phyloP scores from a whole-genome alignment of 345 rosid species.

The Gossypium rotundifolium region DNA sequence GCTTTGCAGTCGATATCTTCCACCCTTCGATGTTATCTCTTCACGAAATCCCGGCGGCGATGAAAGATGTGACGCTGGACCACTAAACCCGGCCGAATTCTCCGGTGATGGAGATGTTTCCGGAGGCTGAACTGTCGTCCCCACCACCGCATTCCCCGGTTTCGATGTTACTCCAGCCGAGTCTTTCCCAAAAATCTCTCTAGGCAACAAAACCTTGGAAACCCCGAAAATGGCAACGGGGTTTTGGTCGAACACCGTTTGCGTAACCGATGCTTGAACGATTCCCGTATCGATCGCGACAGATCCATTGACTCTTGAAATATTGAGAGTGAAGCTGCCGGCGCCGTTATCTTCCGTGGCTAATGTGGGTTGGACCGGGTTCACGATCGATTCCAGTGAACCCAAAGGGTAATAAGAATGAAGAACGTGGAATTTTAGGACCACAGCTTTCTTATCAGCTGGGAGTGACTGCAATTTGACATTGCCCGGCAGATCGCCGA shows the following conservation, averaged over 20 bases:
- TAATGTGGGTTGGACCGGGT: conserved; percentile 88
- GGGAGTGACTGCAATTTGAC: conserved; percentile 65
- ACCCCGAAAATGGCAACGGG: conserved; percentile 82
- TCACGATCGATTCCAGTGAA: conserved; percentile 80
- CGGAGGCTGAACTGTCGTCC: conserved; percentile 41
- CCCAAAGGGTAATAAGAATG: conserved; percentile 94
- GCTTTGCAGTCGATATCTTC: conserved; percentile 14
- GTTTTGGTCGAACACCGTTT: conserved; percentile 82
- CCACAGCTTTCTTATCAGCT: conserved; percentile 66
- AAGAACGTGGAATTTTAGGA: conserved; percentile 73
- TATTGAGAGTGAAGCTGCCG: conserved; percentile 74
- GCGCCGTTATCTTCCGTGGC: conserved; percentile 90
- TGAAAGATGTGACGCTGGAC: conserved; percentile 28
- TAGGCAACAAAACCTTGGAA: conserved; percentile 75
- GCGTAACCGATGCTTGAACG: conserved; percentile 76
- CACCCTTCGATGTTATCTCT: conserved; percentile 32
- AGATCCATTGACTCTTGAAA: conserved; percentile 74
- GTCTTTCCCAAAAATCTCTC: conserved; percentile 54
- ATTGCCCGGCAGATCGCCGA: conserved; percentile 63
- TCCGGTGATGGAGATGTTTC: conserved; percentile 43
- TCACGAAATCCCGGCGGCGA: conserved; percentile 47
- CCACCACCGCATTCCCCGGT: conserved; percentile 25
- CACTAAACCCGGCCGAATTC: conserved; percentile 29
- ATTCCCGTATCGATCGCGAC: conserved; percentile 73
- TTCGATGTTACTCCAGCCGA: conserved; percentile 21